Conservation (phyloP, 2,329 filamentous ascomycete species). For the Alternaria angustiovoidea region DNA sequence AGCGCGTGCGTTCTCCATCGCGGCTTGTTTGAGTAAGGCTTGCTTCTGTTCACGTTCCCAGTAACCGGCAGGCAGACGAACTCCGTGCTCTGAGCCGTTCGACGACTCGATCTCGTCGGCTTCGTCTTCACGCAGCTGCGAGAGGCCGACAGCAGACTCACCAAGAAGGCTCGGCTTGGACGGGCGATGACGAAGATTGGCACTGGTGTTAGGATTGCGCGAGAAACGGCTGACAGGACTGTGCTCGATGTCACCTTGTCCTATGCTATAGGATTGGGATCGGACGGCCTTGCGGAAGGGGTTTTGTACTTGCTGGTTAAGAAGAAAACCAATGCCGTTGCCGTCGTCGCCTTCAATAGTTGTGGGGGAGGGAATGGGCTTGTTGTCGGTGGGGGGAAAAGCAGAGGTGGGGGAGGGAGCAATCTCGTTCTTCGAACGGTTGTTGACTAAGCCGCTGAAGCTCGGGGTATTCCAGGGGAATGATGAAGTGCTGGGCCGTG, state of each 20-base stretch:
- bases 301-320: slow-evolving; percentile 70
- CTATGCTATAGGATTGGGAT: slow-evolving; percentile 96
- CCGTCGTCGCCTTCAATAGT: slow-evolving; percentile 60
- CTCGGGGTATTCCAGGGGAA: slow-evolving; percentile 55
- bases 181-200: slow-evolving; percentile 74
- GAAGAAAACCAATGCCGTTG: slow-evolving; percentile 48
- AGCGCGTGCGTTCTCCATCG: slow-evolving; percentile 46
- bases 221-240: slow-evolving; percentile 57
- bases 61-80: slow-evolving; percentile 43
- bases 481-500: slow-evolving; percentile 52
- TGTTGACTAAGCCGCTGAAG: slow-evolving; percentile 32
- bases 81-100: slow-evolving; percentile 64
- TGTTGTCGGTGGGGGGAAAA: slow-evolving; percentile 34
- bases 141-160: slow-evolving; percentile 54
- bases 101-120: slow-evolving; percentile 72
- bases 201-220: slow-evolving; percentile 50
- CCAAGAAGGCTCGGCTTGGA: slow-evolving; percentile 80
- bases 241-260: slow-evolving; percentile 73
- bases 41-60: slow-evolving; percentile 45
- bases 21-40: slow-evolving; percentile 48
- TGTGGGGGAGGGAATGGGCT: slow-evolving; percentile 36
- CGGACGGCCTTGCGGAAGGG: slow-evolving; percentile 92
- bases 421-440: slow-evolving; percentile 43
- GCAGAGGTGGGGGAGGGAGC: slow-evolving; percentile 46
- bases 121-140: slow-evolving; percentile 49